phyloP scores from a whole-genome alignment of 1,284 basidiomycete genomes.

The Lignosus rhinocerotis region DNA sequence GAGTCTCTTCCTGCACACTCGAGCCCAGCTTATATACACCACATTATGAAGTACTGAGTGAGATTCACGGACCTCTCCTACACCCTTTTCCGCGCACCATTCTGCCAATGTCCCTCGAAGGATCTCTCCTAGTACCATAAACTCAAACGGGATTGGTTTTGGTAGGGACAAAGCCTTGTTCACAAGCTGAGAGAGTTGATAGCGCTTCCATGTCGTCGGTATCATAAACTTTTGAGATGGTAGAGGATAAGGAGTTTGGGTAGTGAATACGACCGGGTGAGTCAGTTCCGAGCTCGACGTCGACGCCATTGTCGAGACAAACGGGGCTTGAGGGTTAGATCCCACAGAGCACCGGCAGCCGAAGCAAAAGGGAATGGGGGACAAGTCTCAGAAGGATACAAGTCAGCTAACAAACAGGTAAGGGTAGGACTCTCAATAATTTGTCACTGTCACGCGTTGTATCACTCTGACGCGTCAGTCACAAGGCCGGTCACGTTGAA shows the following conservation, averaged over 20 bases:
- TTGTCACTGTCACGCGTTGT: no score
- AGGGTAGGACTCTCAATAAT: no score
- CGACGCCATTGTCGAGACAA: constrained; percentile 24
- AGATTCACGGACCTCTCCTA: constrained; percentile 57
- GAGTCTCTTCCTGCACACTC: constrained; percentile 72
- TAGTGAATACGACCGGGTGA: constrained; percentile 78
- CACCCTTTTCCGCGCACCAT: constrained; percentile 75
- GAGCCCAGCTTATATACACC: not conserved
- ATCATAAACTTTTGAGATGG: constrained; percentile 95
- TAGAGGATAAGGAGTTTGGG: constrained; percentile 78
- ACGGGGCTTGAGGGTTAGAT: not conserved
- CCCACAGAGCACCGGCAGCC: not conserved
- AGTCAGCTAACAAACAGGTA: no score
- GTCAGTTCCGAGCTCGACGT: constrained; percentile 33
- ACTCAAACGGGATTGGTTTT: constrained; percentile 90
- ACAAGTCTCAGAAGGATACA: no score
- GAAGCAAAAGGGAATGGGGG: no score
- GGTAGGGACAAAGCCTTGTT: constrained; percentile 87
- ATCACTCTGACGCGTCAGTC: no score
- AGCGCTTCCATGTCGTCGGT: constrained; percentile 87
- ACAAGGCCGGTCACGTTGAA: no score
- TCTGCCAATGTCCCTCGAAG: constrained; percentile 74
- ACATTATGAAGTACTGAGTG: no score
- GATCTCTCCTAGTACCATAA: constrained; percentile 83
- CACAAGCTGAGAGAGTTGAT: constrained; percentile 96